These are phyloP conservation scores for Hermanozyma aechmeae DNA, from an alignment of 805 yeast species.

Conservation along the genomic window DNA sequence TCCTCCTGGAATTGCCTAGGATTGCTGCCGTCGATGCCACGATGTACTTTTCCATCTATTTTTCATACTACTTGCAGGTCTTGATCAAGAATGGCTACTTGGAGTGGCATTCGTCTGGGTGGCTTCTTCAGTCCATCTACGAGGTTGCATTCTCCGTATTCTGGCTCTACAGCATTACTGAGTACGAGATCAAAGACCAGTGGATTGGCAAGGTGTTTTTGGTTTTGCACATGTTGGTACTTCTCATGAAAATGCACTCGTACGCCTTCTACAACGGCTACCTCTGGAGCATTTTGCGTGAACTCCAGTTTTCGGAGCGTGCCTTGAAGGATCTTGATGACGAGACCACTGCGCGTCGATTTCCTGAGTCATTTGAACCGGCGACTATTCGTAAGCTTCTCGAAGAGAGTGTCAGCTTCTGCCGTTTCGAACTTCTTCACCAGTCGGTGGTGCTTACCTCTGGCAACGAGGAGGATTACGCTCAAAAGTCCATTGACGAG, in stretches of 20 bases:
- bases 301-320: conserved; percentile 40
- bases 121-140: conserved; percentile 45
- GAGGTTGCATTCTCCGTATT: conserved; percentile 46
- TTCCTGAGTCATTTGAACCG: too few species aligned
- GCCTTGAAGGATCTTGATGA: conserved; percentile 17
- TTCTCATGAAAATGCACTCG: conserved; percentile 93
- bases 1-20: conserved; percentile 51
- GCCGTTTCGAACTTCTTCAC: conserved; percentile 58
- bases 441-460: conserved; percentile 40
- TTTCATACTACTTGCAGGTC: conserved; percentile 51
- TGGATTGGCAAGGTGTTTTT: conserved; percentile 91
- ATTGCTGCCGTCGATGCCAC: conserved; percentile 66
- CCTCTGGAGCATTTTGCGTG: conserved; percentile 55
- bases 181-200: conserved; percentile 41
- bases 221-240: conserved; percentile 73
- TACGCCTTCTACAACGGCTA: conserved; percentile 90
- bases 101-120: conserved; percentile 59
- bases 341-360: conserved; percentile 17
- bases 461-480: not conserved
- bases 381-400: conserved; percentile 4
- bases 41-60: conserved; percentile 65
- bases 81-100: conserved; percentile 36
- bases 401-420: conserved; percentile 50
- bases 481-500: conserved; percentile 9
- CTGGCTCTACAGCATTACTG: conserved; percentile 50